These are phyloP conservation scores for Clohesyomyces aquaticus DNA, from an alignment of 495 filamentous ascomycete genomes.

Conservation along the genomic window DNA sequence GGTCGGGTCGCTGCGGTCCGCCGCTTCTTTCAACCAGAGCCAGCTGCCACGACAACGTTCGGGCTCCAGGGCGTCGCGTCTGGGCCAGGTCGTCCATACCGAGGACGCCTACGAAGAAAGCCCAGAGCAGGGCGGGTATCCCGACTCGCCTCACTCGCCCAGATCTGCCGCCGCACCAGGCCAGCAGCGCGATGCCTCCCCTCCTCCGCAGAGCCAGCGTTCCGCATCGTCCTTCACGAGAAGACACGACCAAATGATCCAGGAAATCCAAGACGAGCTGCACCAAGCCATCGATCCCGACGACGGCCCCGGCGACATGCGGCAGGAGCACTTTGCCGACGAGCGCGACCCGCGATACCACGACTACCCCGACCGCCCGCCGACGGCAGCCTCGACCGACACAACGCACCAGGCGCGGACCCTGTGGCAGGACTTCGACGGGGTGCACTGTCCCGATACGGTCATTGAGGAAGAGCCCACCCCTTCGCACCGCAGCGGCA, in stretches of 20 bases:
- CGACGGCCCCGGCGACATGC: background rate
- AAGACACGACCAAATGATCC: slow-evolving; percentile 40
- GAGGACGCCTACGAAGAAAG: slow-evolving; percentile 23
- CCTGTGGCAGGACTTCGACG: slow-evolving; percentile 91
- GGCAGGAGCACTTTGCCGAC: slow-evolving; percentile 9
- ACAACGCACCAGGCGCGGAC: slow-evolving; percentile 68
- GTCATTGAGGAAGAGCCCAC: slow-evolving; percentile 46
- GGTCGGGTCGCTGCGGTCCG: slow-evolving; percentile 62
- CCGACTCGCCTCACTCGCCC: slow-evolving; percentile 24
- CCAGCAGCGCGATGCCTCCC: slow-evolving; percentile 27
- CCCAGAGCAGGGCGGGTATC: slow-evolving; percentile 3
- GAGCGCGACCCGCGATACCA: slow-evolving; percentile 4
- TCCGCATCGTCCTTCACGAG: slow-evolving; percentile 40
- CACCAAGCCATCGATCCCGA: slow-evolving; percentile 8
- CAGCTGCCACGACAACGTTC: slow-evolving; percentile 59
- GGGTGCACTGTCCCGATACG: slow-evolving; percentile 71
- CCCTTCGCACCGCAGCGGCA: slow-evolving; percentile 27
- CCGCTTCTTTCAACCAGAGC: slow-evolving; percentile 39
- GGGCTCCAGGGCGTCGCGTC: slow-evolving; percentile 53
- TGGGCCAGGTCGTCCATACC: slow-evolving; percentile 36
- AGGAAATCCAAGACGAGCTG: slow-evolving; percentile 38
- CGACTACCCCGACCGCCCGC: slow-evolving; percentile 47
- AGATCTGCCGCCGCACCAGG: slow-evolving; percentile 31
- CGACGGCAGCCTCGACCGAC: slow-evolving; percentile 63
- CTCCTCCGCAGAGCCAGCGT: slow-evolving; percentile 45